These are phyloP conservation scores for Arachis monticola DNA, from an alignment of 331 rosid genomes.

Conservation along the genomic window DNA sequence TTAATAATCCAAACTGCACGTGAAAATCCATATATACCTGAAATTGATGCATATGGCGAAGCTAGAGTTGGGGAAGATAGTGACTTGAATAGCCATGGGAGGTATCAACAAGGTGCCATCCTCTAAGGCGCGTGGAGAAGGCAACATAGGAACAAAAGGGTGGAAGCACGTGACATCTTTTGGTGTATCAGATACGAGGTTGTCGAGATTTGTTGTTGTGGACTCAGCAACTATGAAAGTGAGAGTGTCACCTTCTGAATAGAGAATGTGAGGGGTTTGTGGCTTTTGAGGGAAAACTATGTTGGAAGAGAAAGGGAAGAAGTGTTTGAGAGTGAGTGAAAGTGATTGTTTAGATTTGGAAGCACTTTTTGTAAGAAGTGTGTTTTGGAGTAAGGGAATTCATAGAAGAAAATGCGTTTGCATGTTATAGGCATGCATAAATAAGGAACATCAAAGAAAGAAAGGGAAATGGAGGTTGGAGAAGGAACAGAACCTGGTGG, in stretches of 20 bases:
- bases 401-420: conserved; percentile 49
- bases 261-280: conserved; percentile 47
- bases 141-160: too few species aligned
- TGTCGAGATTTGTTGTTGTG: background rate
- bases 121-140: too few species aligned
- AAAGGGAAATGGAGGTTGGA: conserved; percentile 44
- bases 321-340: conserved; percentile 59
- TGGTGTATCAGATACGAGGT: too few species aligned
- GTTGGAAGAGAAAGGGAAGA: conserved; percentile 49
- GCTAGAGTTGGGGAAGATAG: conserved; percentile 31
- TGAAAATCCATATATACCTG: background rate
- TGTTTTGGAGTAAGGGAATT: conserved; percentile 43
- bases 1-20: too few species aligned
- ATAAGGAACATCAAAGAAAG: conserved; percentile 48
- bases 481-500: conserved; percentile 51
- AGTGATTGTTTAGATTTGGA: conserved; percentile 56
- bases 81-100: conserved; percentile 41
- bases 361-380: conserved; percentile 43
- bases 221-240: conserved; percentile 48
- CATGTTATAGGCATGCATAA: background rate
- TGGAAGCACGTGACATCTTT: too few species aligned
- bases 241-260: conserved; percentile 15
- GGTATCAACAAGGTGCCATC: conserved; percentile 17
- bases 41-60: conserved; percentile 18
- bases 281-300: conserved; percentile 47